Percentiles rank a stretch among this genome's conserved stretches.
phyloP scores from a whole-genome alignment of 2,329 filamentous ascomycete species.

The Chaetomium globosum region DNA sequence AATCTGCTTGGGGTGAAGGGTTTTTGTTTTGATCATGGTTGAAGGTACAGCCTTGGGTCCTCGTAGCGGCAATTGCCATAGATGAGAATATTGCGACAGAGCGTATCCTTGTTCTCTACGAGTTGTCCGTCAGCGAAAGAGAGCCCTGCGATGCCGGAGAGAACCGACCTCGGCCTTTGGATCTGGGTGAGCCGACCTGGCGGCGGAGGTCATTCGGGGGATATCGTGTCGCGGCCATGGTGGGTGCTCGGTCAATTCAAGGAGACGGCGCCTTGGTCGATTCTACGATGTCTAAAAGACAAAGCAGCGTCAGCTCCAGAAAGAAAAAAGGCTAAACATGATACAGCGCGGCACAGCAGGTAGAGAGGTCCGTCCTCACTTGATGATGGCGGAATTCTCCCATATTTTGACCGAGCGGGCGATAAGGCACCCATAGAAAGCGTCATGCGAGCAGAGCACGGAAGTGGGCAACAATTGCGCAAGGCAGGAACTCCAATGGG shows the following conservation, averaged over 20 bases:
- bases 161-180: constrained; percentile 51
- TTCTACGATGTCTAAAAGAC: constrained; percentile 48
- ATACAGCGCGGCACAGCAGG: constrained; percentile 2
- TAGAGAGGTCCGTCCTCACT: constrained; percentile 42
- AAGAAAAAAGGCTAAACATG: constrained; percentile 22
- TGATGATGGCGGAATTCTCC: constrained; percentile 50
- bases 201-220: constrained; percentile 53
- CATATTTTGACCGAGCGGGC: constrained; percentile 52
- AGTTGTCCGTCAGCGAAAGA: constrained; percentile 27
- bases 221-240: constrained; percentile 53
- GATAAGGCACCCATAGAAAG: constrained; percentile 49
- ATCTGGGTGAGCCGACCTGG: constrained; percentile 59
- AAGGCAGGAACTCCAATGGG: constrained; percentile 11
- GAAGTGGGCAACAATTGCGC: constrained; percentile 26
- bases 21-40: constrained; percentile 78
- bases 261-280: constrained; percentile 43
- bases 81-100: constrained; percentile 90
- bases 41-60: constrained; percentile 86
- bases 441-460: constrained; percentile 23
- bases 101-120: constrained; percentile 80
- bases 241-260: constrained; percentile 36
- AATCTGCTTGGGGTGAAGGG: constrained; percentile 51
- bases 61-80: constrained; percentile 93
- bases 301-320: constrained; percentile 33
- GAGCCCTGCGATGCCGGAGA: not conserved